Conservation (phyloP, 768 basidiomycete genomes). For the Termitomyces sp. region DNA sequence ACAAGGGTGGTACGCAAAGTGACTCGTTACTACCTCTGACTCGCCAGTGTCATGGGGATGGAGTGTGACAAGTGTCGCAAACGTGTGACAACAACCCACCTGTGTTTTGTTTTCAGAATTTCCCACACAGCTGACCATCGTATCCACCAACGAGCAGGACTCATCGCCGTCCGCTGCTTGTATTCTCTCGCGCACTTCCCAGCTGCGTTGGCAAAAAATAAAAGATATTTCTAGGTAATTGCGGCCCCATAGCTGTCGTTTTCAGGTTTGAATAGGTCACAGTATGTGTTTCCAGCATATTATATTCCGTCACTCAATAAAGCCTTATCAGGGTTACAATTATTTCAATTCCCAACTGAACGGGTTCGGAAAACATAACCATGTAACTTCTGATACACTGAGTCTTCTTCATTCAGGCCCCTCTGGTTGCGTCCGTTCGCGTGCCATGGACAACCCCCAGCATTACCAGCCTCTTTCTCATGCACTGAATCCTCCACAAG, state of each 20-base stretch:
- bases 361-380: constrained; percentile 9
- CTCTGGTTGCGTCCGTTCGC: neutral
- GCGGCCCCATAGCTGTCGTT: neutral
- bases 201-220: neutral
- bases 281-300: constrained; percentile 11
- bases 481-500: constrained; percentile 58
- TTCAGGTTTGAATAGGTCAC: neutral
- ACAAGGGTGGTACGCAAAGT: no score
- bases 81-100: neutral
- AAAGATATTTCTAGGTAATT: neutral
- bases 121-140: constrained; percentile 17
- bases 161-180: neutral
- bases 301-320: constrained; percentile 14
- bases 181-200: neutral
- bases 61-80: neutral
- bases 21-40: no score
- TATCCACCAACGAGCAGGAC: constrained; percentile 8
- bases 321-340: constrained; percentile 11
- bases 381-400: constrained; percentile 4
- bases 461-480: constrained; percentile 79
- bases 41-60: no score
- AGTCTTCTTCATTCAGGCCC: constrained; percentile 4
- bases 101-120: constrained; percentile 13
- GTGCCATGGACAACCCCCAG: constrained; percentile 61
- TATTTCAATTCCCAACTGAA: constrained; percentile 5